These are phyloP conservation scores for Mrakia blollopis DNA, from an alignment of 768 basidiomycete species.

Conservation along the genomic window DNA sequence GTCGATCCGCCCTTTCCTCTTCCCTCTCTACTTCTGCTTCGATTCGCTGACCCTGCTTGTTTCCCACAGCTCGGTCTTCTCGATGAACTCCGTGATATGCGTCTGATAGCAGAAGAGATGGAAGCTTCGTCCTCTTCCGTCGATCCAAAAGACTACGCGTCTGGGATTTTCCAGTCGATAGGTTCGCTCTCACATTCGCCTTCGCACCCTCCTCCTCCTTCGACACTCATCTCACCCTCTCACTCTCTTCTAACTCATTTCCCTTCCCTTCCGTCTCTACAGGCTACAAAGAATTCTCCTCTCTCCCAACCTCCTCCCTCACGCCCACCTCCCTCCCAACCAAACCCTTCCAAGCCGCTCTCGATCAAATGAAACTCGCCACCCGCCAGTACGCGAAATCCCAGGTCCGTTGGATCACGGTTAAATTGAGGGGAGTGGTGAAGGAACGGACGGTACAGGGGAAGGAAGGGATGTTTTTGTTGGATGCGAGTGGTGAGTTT, in stretches of 20 bases:
- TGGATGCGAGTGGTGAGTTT: constrained; percentile 23
- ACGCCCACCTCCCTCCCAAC: constrained; percentile 32
- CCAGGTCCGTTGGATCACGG: constrained; percentile 86
- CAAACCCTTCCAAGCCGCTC: constrained; percentile 52
- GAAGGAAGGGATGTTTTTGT: constrained; percentile 25
- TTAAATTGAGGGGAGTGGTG: constrained; percentile 55
- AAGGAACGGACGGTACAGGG: constrained; percentile 13
- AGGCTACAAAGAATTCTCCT: constrained; percentile 92
- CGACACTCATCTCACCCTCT: background rate
- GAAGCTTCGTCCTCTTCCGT: background rate
- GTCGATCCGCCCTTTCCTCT: background rate
- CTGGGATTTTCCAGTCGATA: constrained; percentile 91
- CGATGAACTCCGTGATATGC: constrained; percentile 64
- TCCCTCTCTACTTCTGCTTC: background rate
- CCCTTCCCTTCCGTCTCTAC: background rate
- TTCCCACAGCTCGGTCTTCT: constrained; percentile 66
- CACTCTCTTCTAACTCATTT: too few relatives aligned
- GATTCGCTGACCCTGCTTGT: background rate
- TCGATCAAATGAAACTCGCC: constrained; percentile 75
- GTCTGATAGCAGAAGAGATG: constrained; percentile 35
- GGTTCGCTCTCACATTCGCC: constrained; percentile 50
- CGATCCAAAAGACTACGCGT: constrained; percentile 57
- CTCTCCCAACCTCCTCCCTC: constrained; percentile 49
- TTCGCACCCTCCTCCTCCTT: background rate
- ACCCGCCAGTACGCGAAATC: constrained; percentile 87